Base-by-base conservation (phyloP, 352 stramenopile genomes). In the Globisporangium lucens region DNA sequence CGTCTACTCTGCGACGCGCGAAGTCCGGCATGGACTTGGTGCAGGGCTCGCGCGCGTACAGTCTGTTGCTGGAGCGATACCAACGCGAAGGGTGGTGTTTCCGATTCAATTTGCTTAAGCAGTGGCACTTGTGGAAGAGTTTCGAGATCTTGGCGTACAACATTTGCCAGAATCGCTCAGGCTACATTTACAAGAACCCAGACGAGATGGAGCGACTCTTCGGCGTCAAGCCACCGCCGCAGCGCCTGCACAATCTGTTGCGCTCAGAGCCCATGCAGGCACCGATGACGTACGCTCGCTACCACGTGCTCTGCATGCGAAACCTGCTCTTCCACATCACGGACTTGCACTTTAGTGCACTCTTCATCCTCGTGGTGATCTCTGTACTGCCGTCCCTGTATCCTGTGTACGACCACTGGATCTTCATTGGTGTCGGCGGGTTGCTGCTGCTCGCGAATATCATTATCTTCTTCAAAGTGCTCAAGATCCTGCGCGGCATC, bases 131-230 rank as follows among this genome's bases (percentile, higher is more conserved):
- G 6, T 96, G 85, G 84, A 96, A 94, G 65, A 93, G 85, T 60
- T 93, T 96, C 49, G 88, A 96, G 71, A 83, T 96, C 59, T 72
- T 96, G 9, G 88, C 88, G 59, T 94, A 93, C 78, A 96, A 96
- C 61, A 91, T 96, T 65, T 96, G 88, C 65, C 85, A 96, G 70
- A 78, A 96, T 63, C 80, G 88, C 2, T 93, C 83, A 3, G 85
- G 86, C 12, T 96, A 96, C 63, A 87, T 96, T 53, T 96, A 96
- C 83, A 96, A 96, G 73, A 96, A 96, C 65, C 86, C 88, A 3
- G 29, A 65, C 2, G 88, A 94, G 65, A 94, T 96, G 88, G 73
- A 92, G 62, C 74, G 88, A 17, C 76, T 96, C 22, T 95, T 95
- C 73, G 80, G 76, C 9, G 76, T 92, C 20, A 67, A 67, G 4